phyloP scores from a whole-genome alignment of 2,329 filamentous ascomycete species.

The Myriosclerotinia curreyana region DNA sequence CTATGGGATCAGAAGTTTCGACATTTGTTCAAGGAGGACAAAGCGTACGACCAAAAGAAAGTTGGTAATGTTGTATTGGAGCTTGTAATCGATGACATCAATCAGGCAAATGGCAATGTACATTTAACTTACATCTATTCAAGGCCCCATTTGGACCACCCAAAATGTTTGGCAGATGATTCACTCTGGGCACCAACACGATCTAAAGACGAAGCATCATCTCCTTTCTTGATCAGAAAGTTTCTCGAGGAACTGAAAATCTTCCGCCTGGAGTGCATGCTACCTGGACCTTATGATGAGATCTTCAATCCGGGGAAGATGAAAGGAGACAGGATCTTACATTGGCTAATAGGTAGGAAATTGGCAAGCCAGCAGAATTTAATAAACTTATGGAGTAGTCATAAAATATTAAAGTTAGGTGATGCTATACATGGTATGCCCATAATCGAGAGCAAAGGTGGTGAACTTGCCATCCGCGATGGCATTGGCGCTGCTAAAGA shows the following conservation, averaged over 20 bases:
- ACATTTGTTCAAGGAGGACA: background rate
- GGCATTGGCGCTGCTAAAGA: background rate
- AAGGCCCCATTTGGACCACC: background rate
- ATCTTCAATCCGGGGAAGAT: conserved; percentile 24
- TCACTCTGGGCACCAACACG: conserved; percentile 5
- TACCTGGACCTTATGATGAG: conserved; percentile 23
- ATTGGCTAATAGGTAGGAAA: conserved; percentile 26
- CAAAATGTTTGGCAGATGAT: background rate
- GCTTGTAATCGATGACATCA: background rate
- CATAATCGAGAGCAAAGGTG: conserved; percentile 31
- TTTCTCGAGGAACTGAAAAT: conserved; percentile 2
- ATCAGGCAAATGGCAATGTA: background rate
- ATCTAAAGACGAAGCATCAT: conserved; percentile 2
- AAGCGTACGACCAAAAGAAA: background rate
- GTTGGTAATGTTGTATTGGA: background rate
- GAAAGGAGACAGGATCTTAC: conserved; percentile 21
- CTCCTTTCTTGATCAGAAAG: background rate
- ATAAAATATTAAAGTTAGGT: conserved; percentile 5
- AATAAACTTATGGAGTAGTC: background rate
- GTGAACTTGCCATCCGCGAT: conserved; percentile 29
- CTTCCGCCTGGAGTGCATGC: background rate
- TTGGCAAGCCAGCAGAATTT: background rate
- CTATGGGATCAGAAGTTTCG: conserved; percentile 1
- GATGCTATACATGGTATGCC: conserved; percentile 25
- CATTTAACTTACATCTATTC: conserved; percentile 1